Conservation (phyloP, 352 stramenopile species). For the Pythium aphanidermatum region DNA sequence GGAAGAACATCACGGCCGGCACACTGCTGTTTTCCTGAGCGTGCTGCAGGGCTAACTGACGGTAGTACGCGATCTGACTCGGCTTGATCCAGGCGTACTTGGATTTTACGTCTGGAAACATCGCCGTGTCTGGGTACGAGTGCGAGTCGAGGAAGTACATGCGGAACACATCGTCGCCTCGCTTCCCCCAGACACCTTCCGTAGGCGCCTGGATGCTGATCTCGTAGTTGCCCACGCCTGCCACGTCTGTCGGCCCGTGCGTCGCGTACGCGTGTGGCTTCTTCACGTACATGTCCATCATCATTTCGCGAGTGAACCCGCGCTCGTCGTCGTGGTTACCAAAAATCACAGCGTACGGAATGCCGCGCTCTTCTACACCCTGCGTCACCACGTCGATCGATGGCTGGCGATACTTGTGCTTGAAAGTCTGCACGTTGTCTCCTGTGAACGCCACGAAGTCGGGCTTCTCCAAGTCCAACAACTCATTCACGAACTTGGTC, state of each 20-base stretch:
- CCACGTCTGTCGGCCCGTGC: slow-evolving; percentile 34
- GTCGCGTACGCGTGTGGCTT: slow-evolving; percentile 43
- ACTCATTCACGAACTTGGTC: slow-evolving; percentile 39
- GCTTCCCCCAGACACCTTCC: slow-evolving; percentile 28
- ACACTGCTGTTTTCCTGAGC: not conserved
- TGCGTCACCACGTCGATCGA: slow-evolving; percentile 33
- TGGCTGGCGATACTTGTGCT: slow-evolving; percentile 14
- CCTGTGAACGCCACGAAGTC: slow-evolving; percentile 64
- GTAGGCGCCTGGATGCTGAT: slow-evolving; percentile 37
- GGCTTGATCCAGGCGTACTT: slow-evolving; percentile 22
- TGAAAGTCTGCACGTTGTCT: slow-evolving; percentile 46
- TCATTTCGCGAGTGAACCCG: slow-evolving; percentile 31
- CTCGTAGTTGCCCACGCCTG: slow-evolving; percentile 62
- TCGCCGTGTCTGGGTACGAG: slow-evolving; percentile 22
- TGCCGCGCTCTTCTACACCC: slow-evolving; percentile 29
- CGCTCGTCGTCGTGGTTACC: slow-evolving; percentile 62
- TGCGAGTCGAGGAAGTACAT: slow-evolving; percentile 75
- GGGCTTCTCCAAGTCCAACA: slow-evolving; percentile 52
- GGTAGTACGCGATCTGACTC: slow-evolving; percentile 19
- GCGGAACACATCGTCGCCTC: slow-evolving; percentile 33
- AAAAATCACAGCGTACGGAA: slow-evolving; percentile 54
- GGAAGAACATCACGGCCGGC: slow-evolving; percentile 31
- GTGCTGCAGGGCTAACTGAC: slow-evolving; percentile 11
- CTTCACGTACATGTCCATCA: slow-evolving; percentile 27
- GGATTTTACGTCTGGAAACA: slow-evolving; percentile 21